These are phyloP conservation scores for Chalaropsis ovoidea DNA, from an alignment of 2,329 filamentous ascomycete species.

Conservation along the genomic window DNA sequence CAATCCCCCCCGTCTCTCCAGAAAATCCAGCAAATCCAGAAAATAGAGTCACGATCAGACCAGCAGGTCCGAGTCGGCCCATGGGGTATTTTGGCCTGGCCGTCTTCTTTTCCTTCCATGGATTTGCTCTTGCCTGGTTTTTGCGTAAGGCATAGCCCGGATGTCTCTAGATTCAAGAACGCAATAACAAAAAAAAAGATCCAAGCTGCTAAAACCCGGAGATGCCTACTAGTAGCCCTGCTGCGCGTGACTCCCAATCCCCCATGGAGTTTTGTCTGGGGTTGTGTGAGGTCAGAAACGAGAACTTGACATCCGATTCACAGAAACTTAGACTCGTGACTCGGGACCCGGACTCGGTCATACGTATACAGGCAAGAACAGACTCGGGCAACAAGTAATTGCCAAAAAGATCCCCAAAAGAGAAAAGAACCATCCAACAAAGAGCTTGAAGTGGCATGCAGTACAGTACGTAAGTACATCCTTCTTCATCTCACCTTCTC, in stretches of 20 bases:
- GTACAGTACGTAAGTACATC: neutral
- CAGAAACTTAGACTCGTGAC: too few species aligned
- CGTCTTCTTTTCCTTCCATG: neutral
- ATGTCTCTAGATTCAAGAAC: conserved; percentile 1
- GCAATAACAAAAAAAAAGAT: neutral
- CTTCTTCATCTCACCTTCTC: neutral
- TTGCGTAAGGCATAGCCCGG: neutral
- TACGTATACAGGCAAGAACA: neutral
- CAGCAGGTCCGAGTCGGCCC: conserved; percentile 12
- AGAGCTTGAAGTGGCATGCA: neutral
- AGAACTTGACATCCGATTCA: neutral
- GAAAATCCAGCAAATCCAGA: conserved; percentile 8
- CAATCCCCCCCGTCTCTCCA: neutral
- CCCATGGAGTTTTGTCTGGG: neutral
- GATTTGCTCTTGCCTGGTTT: neutral
- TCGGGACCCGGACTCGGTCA: too few species aligned
- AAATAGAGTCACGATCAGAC: conserved; percentile 15
- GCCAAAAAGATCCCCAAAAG: neutral
- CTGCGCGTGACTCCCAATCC: neutral
- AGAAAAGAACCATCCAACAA: too few species aligned
- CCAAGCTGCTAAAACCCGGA: conserved; percentile 13
- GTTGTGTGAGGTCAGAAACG: conserved; percentile 3
- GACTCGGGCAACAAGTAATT: neutral
- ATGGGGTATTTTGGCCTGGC: conserved; percentile 6
- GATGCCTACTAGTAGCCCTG: conserved; percentile 1